Percentiles rank a stretch among this genome's conserved stretches.
Conservation (phyloP, 148 eudicot genomes). For the Vaccinium myrtillus region DNA sequence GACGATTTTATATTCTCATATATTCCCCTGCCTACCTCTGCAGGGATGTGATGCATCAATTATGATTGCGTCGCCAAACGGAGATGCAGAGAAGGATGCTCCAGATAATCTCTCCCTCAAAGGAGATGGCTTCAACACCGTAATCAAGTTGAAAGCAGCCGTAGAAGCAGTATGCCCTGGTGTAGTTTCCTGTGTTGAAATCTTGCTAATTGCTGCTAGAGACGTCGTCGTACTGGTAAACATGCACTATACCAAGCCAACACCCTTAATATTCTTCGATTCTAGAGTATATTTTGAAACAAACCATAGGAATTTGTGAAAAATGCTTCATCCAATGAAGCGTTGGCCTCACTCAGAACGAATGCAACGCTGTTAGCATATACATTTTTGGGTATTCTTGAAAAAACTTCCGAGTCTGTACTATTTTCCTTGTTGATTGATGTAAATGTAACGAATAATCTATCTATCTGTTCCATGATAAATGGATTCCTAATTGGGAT, state of each 20-base stretch:
- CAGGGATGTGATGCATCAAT: slow-evolving; percentile 91
- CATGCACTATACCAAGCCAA: neutral
- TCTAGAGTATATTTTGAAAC: neutral
- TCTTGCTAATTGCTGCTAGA: slow-evolving; percentile 67
- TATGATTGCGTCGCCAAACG: slow-evolving; percentile 55
- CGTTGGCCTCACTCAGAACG: neutral
- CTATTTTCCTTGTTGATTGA: neutral
- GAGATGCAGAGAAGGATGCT: slow-evolving; percentile 77
- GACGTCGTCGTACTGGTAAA: slow-evolving; percentile 63
- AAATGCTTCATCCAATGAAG: neutral
- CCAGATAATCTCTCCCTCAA: slow-evolving; percentile 56
- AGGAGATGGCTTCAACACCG: slow-evolving; percentile 82
- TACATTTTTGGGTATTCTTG: neutral
- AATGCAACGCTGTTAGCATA: neutral
- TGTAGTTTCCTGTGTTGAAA: slow-evolving; percentile 80
- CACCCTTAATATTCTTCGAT: neutral
- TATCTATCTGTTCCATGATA: no score
- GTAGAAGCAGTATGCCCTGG: slow-evolving; percentile 77
- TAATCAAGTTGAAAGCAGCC: slow-evolving; percentile 67
- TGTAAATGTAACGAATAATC: no score
- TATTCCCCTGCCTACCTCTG: neutral
- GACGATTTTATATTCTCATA: no score
- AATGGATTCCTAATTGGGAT: no score
- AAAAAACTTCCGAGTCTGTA: no score
- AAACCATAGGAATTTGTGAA: neutral